These are phyloP conservation scores for Akanthomyces muscarius DNA, from an alignment of 2,329 filamentous ascomycete species.

Conservation along the genomic window DNA sequence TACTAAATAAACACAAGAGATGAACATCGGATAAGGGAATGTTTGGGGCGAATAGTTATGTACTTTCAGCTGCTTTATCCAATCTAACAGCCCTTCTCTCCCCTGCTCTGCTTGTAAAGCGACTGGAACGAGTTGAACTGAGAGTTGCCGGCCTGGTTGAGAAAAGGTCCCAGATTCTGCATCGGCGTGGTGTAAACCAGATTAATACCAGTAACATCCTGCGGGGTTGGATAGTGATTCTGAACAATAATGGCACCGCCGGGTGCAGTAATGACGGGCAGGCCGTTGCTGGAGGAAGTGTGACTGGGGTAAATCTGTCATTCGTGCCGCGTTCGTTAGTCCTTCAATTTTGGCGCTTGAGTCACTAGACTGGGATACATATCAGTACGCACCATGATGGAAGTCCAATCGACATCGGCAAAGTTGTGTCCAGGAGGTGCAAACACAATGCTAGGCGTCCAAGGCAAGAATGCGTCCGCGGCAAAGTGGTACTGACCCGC, in stretches of 20 bases:
- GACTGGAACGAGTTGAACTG: background rate
- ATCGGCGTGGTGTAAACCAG: background rate
- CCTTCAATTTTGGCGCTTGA: background rate
- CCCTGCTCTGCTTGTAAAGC: background rate
- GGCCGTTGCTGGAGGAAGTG: background rate
- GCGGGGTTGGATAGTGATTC: background rate
- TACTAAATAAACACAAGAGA: background rate
- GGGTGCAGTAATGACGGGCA: background rate
- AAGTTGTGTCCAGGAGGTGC: background rate
- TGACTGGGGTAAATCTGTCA: background rate
- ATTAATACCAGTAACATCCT: background rate
- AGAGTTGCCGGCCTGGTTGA: background rate
- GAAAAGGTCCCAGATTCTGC: background rate
- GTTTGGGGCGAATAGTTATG: background rate
- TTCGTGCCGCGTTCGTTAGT: background rate
- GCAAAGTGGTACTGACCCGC: background rate
- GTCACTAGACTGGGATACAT: background rate
- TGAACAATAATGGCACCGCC: background rate
- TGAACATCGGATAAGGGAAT: background rate
- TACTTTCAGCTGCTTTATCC: background rate
- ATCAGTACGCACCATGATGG: background rate
- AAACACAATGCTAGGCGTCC: background rate
- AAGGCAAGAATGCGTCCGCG: background rate
- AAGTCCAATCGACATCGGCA: background rate
- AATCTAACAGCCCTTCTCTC: background rate